A percentile compares a stretch with the other conserved stretches of the same genome.
phyloP scores from a whole-genome alignment of 495 filamentous ascomycete species.

The Penicillium bialowiezense region DNA sequence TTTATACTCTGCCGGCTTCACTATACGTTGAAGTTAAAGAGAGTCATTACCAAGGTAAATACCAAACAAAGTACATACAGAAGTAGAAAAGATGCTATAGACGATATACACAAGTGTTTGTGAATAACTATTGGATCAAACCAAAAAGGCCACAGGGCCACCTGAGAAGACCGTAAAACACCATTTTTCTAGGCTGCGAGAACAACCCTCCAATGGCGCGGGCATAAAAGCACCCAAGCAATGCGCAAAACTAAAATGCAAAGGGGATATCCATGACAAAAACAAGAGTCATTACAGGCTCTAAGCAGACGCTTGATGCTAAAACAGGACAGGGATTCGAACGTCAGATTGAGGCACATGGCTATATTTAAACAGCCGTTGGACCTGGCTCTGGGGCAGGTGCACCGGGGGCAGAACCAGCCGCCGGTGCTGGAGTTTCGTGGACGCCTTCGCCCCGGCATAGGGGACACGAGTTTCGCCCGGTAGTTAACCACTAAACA shows the following conservation, averaged over 20 bases:
- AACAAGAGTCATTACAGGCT: slow-evolving; percentile 28
- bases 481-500: slow-evolving; percentile 70
- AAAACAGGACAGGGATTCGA: slow-evolving; percentile 21
- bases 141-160: too few species aligned
- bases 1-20: too few species aligned
- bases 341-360: not conserved
- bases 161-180: too few species aligned
- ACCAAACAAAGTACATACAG: too few species aligned
- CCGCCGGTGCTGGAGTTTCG: slow-evolving; percentile 19
- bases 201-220: slow-evolving; percentile 2
- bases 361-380: slow-evolving; percentile 22
- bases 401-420: slow-evolving; percentile 15
- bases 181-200: too few species aligned
- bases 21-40: too few species aligned
- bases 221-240: slow-evolving; percentile 6
- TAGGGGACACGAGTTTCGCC: slow-evolving; percentile 74
- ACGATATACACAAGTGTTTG: too few species aligned
- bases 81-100: too few species aligned
- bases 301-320: slow-evolving; percentile 39
- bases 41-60: too few species aligned
- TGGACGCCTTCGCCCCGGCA: slow-evolving; percentile 68
- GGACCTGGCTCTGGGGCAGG: slow-evolving; percentile 17
- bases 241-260: slow-evolving; percentile 17
- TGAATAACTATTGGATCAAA: too few species aligned
- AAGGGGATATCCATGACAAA: slow-evolving; percentile 34